Percentiles rank a stretch among this genome's conserved stretches.
These are phyloP conservation scores for Suillus placidus DNA, from an alignment of 768 basidiomycete species.

Conservation along the genomic window DNA sequence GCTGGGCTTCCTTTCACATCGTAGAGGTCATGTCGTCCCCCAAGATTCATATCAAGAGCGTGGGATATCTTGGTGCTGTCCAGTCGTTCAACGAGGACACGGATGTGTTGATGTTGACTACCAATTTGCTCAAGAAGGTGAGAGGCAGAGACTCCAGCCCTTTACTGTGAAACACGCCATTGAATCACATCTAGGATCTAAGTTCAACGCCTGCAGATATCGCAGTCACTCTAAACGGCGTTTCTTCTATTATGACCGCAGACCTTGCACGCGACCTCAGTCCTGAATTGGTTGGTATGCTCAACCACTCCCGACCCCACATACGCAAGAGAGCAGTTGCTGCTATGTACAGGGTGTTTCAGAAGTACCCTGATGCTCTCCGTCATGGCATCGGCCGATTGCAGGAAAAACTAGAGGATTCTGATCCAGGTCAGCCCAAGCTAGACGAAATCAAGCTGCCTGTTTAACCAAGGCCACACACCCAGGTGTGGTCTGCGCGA, in stretches of 20 bases:
- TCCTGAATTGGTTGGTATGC: constrained; percentile 80
- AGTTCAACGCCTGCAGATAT: constrained; percentile 75
- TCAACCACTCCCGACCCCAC: constrained; percentile 85
- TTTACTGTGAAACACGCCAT: constrained; percentile 1
- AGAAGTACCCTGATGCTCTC: constrained; percentile 81
- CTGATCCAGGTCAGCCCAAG: constrained; percentile 57
- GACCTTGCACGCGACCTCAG: constrained; percentile 92
- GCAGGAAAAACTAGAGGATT: constrained; percentile 79
- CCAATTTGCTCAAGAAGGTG: constrained; percentile 94
- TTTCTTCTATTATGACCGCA: constrained; percentile 80
- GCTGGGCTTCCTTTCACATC: constrained; percentile 95
- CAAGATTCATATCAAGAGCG: constrained; percentile 88
- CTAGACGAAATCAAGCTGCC: neutral
- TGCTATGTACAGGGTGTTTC: constrained; percentile 76
- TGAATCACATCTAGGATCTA: constrained; percentile 63
- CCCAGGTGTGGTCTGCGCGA: constrained; percentile 88
- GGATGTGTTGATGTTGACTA: constrained; percentile 96
- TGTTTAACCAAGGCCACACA: constrained; percentile 8
- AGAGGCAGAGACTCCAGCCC: constrained; percentile 20
- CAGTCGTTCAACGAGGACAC: constrained; percentile 94
- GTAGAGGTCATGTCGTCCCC: constrained; percentile 98
- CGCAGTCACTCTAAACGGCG: constrained; percentile 77
- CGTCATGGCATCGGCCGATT: constrained; percentile 67
- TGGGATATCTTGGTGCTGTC: constrained; percentile 92
- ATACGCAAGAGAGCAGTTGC: constrained; percentile 92